Base-by-base conservation (phyloP, 768 basidiomycete species). In the Glaciozyma martinii region DNA sequence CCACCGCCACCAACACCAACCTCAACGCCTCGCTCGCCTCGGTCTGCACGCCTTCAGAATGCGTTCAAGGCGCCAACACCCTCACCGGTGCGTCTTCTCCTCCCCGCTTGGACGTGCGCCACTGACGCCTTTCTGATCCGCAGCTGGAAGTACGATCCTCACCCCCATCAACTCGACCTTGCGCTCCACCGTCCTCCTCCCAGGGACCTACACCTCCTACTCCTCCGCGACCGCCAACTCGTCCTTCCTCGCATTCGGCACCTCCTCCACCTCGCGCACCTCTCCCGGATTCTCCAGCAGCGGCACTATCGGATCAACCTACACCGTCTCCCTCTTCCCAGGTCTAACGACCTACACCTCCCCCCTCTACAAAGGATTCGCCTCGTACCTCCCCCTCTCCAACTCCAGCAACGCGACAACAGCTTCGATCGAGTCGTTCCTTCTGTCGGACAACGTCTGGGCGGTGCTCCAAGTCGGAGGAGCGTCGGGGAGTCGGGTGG, bases 271-370 rank as follows among this genome's bases (percentile, higher is more conserved):
- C 18, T 18, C 10, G 0, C 23, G 56, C 8, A 18, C 29, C 18
- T 21, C 37, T 16, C 12, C 37, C 15, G 29, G 75, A 80, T 55
- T 79, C 86, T 9, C 79, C 88, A 21, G 88, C 86, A n/a, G 78
- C 37, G 63, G 71, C 32, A 60, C 65, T 16, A 47, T 73, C 66
- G 43, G 56, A n/a, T 27, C 90, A 33, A 82, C 84, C 60, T 79
- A 89, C 9, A 80, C 79, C 37, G 81, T 90, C 37, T 29, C 60
- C 23, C 27, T 63, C 19, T 77, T 83, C 49, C 82, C 87, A 4
- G 88, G 89, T 16, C 75, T 90, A 42, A 82, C 82, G 0, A 78
- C 82, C n/a, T 91, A 86, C 71, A 77, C 86, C 0, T 75, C 81
- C 33, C 71, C 83, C 9, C 78, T 83, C 12, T 90, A 86, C 75